These are phyloP conservation scores for Leishmania aethiopica DNA, from an alignment of 208 protist genomes.

Conservation along the genomic window DNA sequence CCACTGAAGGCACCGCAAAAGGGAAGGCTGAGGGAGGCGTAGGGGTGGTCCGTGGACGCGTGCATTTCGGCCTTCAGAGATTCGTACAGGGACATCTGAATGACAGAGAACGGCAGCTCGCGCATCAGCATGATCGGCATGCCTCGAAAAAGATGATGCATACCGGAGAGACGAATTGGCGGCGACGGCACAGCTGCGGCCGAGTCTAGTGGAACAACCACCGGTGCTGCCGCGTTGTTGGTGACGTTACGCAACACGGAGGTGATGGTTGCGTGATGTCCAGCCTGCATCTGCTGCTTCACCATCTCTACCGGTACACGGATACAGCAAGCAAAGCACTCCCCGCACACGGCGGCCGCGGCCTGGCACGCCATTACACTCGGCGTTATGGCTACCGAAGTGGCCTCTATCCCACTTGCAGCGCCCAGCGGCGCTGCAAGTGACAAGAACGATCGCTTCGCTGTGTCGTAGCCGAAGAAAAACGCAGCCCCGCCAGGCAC, in stretches of 20 bases:
- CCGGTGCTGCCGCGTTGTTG: slow-evolving; percentile 31
- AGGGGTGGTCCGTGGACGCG: slow-evolving; percentile 36
- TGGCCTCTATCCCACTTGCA: not conserved
- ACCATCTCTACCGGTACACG: slow-evolving; percentile 92
- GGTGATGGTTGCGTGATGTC: slow-evolving; percentile 44
- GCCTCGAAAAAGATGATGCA: slow-evolving; percentile 74
- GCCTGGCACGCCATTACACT: slow-evolving; percentile 45
- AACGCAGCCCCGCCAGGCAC: slow-evolving; percentile 91
- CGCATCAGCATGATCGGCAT: slow-evolving; percentile 88
- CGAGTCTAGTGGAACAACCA: not conserved
- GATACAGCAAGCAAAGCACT: slow-evolving; percentile 82
- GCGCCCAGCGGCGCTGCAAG: not conserved
- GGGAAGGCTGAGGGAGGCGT: slow-evolving; percentile 44
- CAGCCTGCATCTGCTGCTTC: slow-evolving; percentile 93
- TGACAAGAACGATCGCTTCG: slow-evolving; percentile 20
- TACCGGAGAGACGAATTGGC: slow-evolving; percentile 35
- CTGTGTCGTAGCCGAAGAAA: slow-evolving; percentile 86
- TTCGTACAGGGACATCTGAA: slow-evolving; percentile 95
- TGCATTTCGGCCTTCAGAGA: slow-evolving; percentile 54
- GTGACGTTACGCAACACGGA: slow-evolving; percentile 54
- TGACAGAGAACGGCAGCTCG: slow-evolving; percentile 91
- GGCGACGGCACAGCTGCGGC: not conserved
- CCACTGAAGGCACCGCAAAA: slow-evolving; percentile 87
- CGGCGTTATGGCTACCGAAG: slow-evolving; percentile 2
- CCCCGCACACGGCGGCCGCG: slow-evolving; percentile 74